Percentiles rank a stretch among this genome's conserved stretches.
Evolutionary conservation across 1,284 basidiomycete species (phyloP).

Genomic region (Mycosarcoma maydis): DNA sequence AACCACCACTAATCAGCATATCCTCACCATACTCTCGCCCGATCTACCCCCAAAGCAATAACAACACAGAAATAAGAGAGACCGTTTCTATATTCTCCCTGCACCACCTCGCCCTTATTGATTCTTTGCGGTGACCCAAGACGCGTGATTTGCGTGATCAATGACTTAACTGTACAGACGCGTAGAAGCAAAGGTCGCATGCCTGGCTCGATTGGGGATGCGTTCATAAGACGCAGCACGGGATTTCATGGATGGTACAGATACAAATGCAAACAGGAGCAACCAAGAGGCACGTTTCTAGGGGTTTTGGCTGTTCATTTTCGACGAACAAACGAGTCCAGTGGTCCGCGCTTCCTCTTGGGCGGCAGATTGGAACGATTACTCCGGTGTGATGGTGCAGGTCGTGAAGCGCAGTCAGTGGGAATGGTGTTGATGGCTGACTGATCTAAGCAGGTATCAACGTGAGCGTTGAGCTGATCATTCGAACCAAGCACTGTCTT

Average conservation of each 20-base stretch:
- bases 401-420: background rate
- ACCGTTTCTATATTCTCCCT: background rate
- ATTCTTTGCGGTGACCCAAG: no score
- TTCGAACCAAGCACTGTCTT: constrained; percentile 24
- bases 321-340: constrained; percentile 39
- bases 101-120: background rate
- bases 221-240: no score
- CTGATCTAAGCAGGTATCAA: constrained; percentile 47
- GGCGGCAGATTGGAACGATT: background rate
- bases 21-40: no score
- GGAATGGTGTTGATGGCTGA: background rate
- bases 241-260: background rate
- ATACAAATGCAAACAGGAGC: background rate
- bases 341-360: constrained; percentile 30
- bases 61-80: background rate
- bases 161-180: no score
- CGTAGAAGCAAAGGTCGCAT: no score
- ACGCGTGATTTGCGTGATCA: no score
- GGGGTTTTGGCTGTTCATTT: no score
- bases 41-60: background rate
- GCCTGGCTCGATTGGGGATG: no score
- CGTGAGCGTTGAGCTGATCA: constrained; percentile 46
- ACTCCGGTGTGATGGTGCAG: background rate
- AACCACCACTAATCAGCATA: constrained; percentile 54
- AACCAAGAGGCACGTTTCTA: background rate